phyloP scores from a whole-genome alignment of 2,329 filamentous ascomycete species.

The Orbilia brochopaga region DNA sequence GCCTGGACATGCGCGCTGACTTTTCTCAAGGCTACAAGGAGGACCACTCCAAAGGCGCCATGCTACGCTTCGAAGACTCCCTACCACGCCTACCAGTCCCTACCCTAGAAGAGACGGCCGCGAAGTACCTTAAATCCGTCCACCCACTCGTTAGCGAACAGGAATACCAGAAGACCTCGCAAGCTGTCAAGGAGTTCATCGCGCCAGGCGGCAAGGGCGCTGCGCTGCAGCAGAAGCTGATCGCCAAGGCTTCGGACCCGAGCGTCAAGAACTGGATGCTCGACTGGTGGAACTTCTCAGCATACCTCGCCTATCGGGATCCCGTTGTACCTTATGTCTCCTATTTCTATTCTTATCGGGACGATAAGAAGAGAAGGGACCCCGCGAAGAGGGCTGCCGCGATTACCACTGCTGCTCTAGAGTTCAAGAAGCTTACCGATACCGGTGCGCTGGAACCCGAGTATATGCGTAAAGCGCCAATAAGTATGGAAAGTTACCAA shows the following conservation, averaged over 20 bases:
- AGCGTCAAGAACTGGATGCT: slow-evolving; percentile 90
- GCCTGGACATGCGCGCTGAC: slow-evolving; percentile 19
- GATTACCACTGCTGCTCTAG: slow-evolving; percentile 80
- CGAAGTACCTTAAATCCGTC: slow-evolving; percentile 79
- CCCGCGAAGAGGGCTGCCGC: slow-evolving; percentile 92
- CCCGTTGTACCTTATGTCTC: slow-evolving; percentile 97
- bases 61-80: slow-evolving; percentile 86
- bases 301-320: slow-evolving; percentile 91
- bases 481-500: slow-evolving; percentile 97
- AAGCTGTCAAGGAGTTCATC: slow-evolving; percentile 86
- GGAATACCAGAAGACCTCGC: slow-evolving; percentile 76
- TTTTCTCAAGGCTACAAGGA: slow-evolving; percentile 72
- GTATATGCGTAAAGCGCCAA: slow-evolving; percentile 97
- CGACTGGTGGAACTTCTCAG: slow-evolving; percentile 97
- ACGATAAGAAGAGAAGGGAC: slow-evolving; percentile 85
- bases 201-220: slow-evolving; percentile 82
- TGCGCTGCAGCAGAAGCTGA: slow-evolving; percentile 83
- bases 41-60: slow-evolving; percentile 77
- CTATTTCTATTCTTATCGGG: slow-evolving; percentile 98
- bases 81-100: slow-evolving; percentile 79
- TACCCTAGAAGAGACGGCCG: slow-evolving; percentile 79
- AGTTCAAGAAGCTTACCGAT: slow-evolving; percentile 95
- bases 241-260: slow-evolving; percentile 78
- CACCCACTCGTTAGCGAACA: slow-evolving; percentile 72
- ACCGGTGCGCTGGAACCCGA: slow-evolving; percentile 83